Evolutionary conservation across 2,329 filamentous ascomycete genomes (phyloP).

Genomic region (Arthrinium phaeospermum): DNA sequence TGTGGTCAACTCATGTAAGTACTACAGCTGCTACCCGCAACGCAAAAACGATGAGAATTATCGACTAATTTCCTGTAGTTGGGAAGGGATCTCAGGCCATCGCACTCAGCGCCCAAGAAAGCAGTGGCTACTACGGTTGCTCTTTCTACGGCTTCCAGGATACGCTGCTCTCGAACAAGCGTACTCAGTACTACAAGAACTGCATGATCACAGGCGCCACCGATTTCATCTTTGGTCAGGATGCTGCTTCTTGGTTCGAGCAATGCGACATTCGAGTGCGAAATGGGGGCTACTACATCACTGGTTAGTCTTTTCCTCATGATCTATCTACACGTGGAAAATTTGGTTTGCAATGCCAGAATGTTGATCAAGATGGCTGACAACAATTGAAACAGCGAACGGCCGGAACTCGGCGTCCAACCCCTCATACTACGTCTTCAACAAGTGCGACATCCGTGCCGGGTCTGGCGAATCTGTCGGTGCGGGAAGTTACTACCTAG

Average conservation of each 20-base stretch:
- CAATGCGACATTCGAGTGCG: slow-evolving; percentile 47
- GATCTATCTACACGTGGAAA: too few relatives aligned
- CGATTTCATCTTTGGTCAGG: slow-evolving; percentile 56
- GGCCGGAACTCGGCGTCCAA: slow-evolving; percentile 45
- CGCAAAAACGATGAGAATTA: too few relatives aligned
- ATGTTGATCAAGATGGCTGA: not conserved
- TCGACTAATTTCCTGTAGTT: slow-evolving; percentile 27
- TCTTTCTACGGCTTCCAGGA: slow-evolving; percentile 55
- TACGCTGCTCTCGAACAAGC: slow-evolving; percentile 52
- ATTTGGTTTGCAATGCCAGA: not conserved
- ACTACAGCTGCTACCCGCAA: not conserved
- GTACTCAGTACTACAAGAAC: slow-evolving; percentile 53
- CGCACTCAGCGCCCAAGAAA: slow-evolving; percentile 49
- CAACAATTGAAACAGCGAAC: slow-evolving; percentile 41
- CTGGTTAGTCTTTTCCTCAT: slow-evolving; percentile 37
- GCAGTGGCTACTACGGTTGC: slow-evolving; percentile 54
- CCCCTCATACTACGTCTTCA: slow-evolving; percentile 52
- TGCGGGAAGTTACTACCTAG: slow-evolving; percentile 51
- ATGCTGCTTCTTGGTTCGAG: slow-evolving; percentile 51
- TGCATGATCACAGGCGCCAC: slow-evolving; percentile 54
- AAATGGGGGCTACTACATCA: slow-evolving; percentile 46
- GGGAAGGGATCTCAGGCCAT: slow-evolving; percentile 55
- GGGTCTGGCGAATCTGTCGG: slow-evolving; percentile 44
- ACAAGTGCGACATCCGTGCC: slow-evolving; percentile 49
- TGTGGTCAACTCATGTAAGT: slow-evolving; percentile 48